Conservation (phyloP, 768 basidiomycete species). For the Suillus sp. region DNA sequence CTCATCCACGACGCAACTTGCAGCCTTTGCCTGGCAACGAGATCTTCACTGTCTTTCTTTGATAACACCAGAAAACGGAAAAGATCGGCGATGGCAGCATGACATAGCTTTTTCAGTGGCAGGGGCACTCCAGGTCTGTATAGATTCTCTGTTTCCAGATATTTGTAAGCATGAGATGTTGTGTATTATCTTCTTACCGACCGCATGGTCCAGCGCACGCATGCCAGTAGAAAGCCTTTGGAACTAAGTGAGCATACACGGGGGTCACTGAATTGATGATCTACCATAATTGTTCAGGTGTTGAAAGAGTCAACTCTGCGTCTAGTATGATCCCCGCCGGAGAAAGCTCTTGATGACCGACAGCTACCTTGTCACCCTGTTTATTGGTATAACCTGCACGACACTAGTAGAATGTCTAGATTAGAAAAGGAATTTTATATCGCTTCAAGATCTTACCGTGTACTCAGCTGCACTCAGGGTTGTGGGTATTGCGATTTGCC, state of each 20-base stretch:
- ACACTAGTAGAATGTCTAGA: slow-evolving; percentile 42
- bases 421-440: not conserved
- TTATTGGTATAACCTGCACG: slow-evolving; percentile 76
- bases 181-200: slow-evolving; percentile 46
- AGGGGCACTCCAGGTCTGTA: slow-evolving; percentile 57
- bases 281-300: slow-evolving; percentile 76
- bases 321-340: slow-evolving; percentile 79
- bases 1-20: slow-evolving; percentile 83
- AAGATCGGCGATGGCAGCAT: slow-evolving; percentile 67
- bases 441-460: slow-evolving; percentile 42
- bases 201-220: slow-evolving; percentile 76
- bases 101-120: slow-evolving; percentile 65
- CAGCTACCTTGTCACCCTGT: slow-evolving; percentile 59
- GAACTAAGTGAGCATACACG: slow-evolving; percentile 12
- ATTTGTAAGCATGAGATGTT: slow-evolving; percentile 5
- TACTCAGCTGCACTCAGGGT: slow-evolving; percentile 82
- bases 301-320: slow-evolving; percentile 69
- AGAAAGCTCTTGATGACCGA: slow-evolving; percentile 57
- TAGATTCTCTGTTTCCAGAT: slow-evolving; percentile 45
- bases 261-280: slow-evolving; percentile 20
- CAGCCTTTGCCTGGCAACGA: slow-evolving; percentile 66
- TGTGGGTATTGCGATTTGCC: slow-evolving; percentile 81
- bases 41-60: slow-evolving; percentile 55
- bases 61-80: slow-evolving; percentile 72
- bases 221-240: slow-evolving; percentile 77